A percentile compares a stretch with the other conserved stretches of the same genome.
These are phyloP conservation scores for Solidago caesia DNA, from an alignment of 129 eudicot genomes.

Conservation along the genomic window DNA sequence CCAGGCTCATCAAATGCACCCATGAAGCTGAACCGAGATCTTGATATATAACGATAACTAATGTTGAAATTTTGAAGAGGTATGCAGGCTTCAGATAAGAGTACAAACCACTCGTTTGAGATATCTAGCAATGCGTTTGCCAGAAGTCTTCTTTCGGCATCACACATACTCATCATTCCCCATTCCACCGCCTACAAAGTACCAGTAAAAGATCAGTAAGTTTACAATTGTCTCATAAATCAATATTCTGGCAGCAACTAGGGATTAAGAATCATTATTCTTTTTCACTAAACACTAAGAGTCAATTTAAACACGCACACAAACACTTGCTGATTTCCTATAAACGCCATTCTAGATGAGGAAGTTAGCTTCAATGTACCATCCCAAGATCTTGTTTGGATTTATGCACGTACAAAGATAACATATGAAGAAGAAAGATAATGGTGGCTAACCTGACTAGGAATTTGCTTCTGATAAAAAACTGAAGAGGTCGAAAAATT, in stretches of 20 bases:
- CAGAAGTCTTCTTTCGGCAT: constrained; percentile 73
- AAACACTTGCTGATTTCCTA: too few species aligned
- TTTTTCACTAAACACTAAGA: too few species aligned
- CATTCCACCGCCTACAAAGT: constrained; percentile 58
- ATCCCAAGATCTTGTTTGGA: too few species aligned
- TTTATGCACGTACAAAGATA: too few species aligned
- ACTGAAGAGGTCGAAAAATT: constrained; percentile 50
- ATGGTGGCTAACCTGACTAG: constrained; percentile 56
- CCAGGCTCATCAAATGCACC: constrained; percentile 63
- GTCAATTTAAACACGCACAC: too few species aligned
- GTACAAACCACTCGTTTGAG: constrained; percentile 69
- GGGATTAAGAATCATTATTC: too few species aligned
- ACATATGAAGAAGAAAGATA: constrained; percentile 6
- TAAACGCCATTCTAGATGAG: too few species aligned
- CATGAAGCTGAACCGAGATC: constrained; percentile 53
- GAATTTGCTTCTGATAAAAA: constrained; percentile 64
- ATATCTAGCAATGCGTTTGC: constrained; percentile 78
- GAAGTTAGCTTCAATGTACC: too few species aligned
- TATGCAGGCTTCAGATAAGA: constrained; percentile 71
- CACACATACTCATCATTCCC: constrained; percentile 87
- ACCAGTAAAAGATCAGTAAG: neutral
- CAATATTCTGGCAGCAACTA: too few species aligned
- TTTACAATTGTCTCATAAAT: too few species aligned
- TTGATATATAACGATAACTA: constrained; percentile 50
- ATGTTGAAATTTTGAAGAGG: constrained; percentile 61